Base-by-base conservation (phyloP, 768 basidiomycete genomes). In the Tephrocybe rancida region DNA sequence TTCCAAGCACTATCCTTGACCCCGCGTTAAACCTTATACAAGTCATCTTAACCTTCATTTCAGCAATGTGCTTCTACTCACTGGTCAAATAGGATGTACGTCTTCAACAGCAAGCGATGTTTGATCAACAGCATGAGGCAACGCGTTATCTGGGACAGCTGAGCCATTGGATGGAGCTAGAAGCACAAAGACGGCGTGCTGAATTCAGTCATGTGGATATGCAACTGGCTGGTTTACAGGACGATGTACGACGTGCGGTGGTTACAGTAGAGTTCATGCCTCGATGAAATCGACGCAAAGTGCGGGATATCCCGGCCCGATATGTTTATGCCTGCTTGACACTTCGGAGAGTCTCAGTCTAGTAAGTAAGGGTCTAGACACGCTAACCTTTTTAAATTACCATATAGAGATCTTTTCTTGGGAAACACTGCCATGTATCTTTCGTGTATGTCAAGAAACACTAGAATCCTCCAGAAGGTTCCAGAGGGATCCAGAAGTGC, bases 71-170 rank as follows among this genome's bases (percentile, higher is more conserved):
- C 34, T 14, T 14, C 34, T 13, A 42, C 2, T 35, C 9, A 5
- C 11, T 11, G n/a, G 11, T 19, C 19, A 5, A 29, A 29, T n/a
- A 52, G 54, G 47, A 56, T n/a, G 27, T 35, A 9, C 48, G 25
- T 11, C 27, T 25, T 11, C 22, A 24, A 16, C 57, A 58, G 21
- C 42, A 32, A 5, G 53, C 52, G 10, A 27, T 48, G 3, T 6
- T 42, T 11, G 53, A 58, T 7, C 49, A 58, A 32, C 50, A 55
- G 13, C 52, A 27, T 9, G 49, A 55, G 27, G 21, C 5, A 2
- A 18, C 35, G n/a, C 49, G 35, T n/a, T 54, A 47, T 34, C 29
- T 55, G 29, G 32, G 45, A 25, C 48, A 51, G 3, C 24, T 58
- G 25, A 55, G 38, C 21, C 44, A 16, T 8, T 42, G 53, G 39